These are phyloP conservation scores for Trichomonascaceae sp. DNA, from an alignment of 1,139 yeast genomes.

Conservation along the genomic window DNA sequence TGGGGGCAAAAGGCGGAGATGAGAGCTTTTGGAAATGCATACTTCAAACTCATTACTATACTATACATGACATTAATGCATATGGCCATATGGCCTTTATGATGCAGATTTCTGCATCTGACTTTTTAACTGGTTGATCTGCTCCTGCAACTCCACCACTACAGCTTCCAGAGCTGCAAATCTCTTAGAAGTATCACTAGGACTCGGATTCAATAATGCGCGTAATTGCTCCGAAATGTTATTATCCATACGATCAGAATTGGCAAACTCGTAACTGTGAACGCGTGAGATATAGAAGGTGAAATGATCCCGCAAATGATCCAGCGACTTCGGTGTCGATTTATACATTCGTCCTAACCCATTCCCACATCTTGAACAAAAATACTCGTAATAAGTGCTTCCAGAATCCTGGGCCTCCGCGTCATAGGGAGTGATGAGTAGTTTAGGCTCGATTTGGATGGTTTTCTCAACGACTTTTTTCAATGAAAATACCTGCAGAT, in stretches of 20 bases:
- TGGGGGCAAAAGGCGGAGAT: conserved; percentile 6
- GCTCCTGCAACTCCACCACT: conserved; percentile 13
- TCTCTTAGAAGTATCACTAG: conserved; percentile 16
- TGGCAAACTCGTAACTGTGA: conserved; percentile 16
- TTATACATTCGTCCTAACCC: conserved; percentile 16
- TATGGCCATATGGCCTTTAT: neutral
- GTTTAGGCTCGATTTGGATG: conserved; percentile 3
- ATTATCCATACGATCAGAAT: neutral
- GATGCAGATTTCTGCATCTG: neutral
- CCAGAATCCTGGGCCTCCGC: conserved; percentile 12
- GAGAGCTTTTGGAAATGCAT: neutral
- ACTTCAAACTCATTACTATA: neutral
- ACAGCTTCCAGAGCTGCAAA: conserved; percentile 17
- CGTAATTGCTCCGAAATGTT: conserved; percentile 9
- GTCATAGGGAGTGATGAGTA: conserved; percentile 8
- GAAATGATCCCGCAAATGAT: conserved; percentile 15
- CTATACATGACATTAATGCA: neutral
- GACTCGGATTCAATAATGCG: conserved; percentile 13
- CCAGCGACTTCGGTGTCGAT: conserved; percentile 15
- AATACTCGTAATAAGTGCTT: conserved; percentile 14
- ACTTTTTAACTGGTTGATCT: conserved; percentile 11
- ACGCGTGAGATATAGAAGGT: conserved; percentile 13
- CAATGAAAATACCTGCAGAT: conserved; percentile 15
- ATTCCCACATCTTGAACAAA: conserved; percentile 14
- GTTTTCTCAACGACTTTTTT: conserved; percentile 9